Evolutionary conservation across 2,329 filamentous ascomycete species (phyloP).

Genomic region (Sporothrix brasiliensis): DNA sequence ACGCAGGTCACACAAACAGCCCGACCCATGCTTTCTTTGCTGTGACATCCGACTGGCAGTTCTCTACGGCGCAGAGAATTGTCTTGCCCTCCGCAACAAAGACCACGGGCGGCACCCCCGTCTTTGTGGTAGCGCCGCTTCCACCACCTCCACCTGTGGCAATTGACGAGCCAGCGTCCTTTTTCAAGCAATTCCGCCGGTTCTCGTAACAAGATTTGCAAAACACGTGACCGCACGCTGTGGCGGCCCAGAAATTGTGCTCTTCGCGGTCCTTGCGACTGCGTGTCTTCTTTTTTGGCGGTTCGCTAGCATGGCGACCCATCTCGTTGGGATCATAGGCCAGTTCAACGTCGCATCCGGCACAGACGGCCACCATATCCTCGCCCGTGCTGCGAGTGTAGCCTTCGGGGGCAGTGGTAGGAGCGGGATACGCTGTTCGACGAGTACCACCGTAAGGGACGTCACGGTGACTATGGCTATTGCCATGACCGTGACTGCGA

Average conservation of each 20-base stretch:
- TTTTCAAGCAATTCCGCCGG: conserved; percentile 52
- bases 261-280: conserved; percentile 62
- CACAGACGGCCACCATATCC: conserved; percentile 76
- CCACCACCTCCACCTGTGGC: background rate
- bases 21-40: conserved; percentile 64
- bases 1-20: conserved; percentile 52
- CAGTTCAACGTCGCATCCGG: conserved; percentile 83
- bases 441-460: background rate
- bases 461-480: background rate
- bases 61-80: conserved; percentile 59
- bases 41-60: conserved; percentile 57
- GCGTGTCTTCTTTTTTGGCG: conserved; percentile 47
- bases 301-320: conserved; percentile 36
- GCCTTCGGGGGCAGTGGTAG: conserved; percentile 67
- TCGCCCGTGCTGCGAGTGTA: conserved; percentile 78
- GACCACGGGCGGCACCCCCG: conserved; percentile 38
- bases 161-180: conserved; percentile 35
- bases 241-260: conserved; percentile 89
- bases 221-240: conserved; percentile 82
- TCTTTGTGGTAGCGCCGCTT: background rate
- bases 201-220: conserved; percentile 64
- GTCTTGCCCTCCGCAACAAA: conserved; percentile 46
- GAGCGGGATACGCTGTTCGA: conserved; percentile 62
- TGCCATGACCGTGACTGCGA: background rate
- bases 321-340: conserved; percentile 63